Evolutionary conservation across 2,329 filamentous ascomycete species (phyloP).

Genomic region (Paecilomyces formosus): DNA sequence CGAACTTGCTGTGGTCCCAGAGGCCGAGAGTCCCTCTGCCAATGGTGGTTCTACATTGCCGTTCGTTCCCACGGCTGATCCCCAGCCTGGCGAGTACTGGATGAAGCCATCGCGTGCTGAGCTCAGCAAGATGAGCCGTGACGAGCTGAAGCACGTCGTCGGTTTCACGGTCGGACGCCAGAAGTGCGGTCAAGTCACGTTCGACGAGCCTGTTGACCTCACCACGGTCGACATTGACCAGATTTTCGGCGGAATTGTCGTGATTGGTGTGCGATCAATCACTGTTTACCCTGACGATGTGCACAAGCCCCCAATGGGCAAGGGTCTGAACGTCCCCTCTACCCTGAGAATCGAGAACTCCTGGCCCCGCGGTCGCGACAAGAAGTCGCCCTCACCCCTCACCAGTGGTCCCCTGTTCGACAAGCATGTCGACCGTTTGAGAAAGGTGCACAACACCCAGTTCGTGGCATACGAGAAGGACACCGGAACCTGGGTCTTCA

Average conservation of each 20-base stretch:
- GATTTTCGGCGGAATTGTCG: slow-evolving; percentile 69
- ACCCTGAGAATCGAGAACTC: slow-evolving; percentile 85
- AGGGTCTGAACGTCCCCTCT: slow-evolving; percentile 86
- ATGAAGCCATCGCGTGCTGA: slow-evolving; percentile 70
- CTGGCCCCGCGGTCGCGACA: slow-evolving; percentile 69
- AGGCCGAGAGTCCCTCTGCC: slow-evolving; percentile 41
- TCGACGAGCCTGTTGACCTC: slow-evolving; percentile 76
- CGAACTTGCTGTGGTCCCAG: slow-evolving; percentile 71
- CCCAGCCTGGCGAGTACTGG: slow-evolving; percentile 72
- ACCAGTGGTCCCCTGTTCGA: slow-evolving; percentile 60
- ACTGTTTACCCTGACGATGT: slow-evolving; percentile 75
- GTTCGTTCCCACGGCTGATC: slow-evolving; percentile 33
- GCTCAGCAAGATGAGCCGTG: slow-evolving; percentile 69
- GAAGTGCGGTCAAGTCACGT: slow-evolving; percentile 72
- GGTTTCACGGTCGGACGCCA: slow-evolving; percentile 77
- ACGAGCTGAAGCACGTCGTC: slow-evolving; percentile 66
- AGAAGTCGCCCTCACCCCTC: slow-evolving; percentile 47
- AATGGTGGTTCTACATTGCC: slow-evolving; percentile 22
- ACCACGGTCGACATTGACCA: slow-evolving; percentile 70
- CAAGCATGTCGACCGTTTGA: slow-evolving; percentile 75
- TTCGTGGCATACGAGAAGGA: slow-evolving; percentile 74
- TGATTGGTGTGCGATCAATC: slow-evolving; percentile 67
- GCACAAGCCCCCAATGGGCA: slow-evolving; percentile 76
- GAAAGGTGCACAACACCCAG: slow-evolving; percentile 68
- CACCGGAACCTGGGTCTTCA: slow-evolving; percentile 83